These are phyloP conservation scores for bread wheat (Triticum aestivum) DNA, from an alignment of 176 grass and related monocot genomes.

Conservation along the genomic window DNA sequence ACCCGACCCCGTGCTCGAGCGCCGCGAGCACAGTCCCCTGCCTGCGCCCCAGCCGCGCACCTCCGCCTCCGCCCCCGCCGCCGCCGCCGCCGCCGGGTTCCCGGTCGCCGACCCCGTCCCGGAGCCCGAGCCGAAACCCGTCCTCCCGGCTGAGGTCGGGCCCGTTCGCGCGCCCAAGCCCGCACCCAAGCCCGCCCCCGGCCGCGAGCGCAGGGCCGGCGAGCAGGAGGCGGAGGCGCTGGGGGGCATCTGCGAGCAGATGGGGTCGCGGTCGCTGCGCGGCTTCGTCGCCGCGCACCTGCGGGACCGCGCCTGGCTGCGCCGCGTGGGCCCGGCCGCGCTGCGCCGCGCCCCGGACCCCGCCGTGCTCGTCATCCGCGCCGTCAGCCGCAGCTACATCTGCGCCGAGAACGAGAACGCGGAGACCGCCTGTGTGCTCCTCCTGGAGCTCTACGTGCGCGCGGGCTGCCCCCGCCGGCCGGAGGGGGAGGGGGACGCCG, in stretches of 20 bases:
- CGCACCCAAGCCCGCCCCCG: neutral
- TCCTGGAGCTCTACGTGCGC: slow-evolving; percentile 63
- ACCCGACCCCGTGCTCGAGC: neutral
- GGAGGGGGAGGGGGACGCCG: neutral
- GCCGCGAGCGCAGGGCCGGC: neutral
- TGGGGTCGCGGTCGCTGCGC: slow-evolving; percentile 35
- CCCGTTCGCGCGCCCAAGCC: neutral
- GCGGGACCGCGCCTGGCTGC: slow-evolving; percentile 42
- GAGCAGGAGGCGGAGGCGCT: slow-evolving; percentile 16
- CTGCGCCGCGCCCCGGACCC: slow-evolving; percentile 40
- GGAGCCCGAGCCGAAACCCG: neutral
- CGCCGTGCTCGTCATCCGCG: slow-evolving; percentile 46
- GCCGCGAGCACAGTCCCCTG: neutral
- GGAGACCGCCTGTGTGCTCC: slow-evolving; percentile 50
- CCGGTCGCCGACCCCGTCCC: neutral
- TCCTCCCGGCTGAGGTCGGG: neutral
- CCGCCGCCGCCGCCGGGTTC: slow-evolving; percentile 23
- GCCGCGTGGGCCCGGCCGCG: slow-evolving; percentile 30
- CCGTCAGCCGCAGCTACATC: slow-evolving; percentile 59
- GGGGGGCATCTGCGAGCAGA: slow-evolving; percentile 30
- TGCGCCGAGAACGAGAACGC: slow-evolving; percentile 26
- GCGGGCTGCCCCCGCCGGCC: slow-evolving; percentile 36
- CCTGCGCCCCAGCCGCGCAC: slow-evolving; percentile 20
- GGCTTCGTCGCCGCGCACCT: slow-evolving; percentile 34
- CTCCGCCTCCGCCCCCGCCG: neutral